These are phyloP conservation scores for Musa balbisiana DNA, from an alignment of 202 grass and related monocot genomes.

Conservation along the genomic window DNA sequence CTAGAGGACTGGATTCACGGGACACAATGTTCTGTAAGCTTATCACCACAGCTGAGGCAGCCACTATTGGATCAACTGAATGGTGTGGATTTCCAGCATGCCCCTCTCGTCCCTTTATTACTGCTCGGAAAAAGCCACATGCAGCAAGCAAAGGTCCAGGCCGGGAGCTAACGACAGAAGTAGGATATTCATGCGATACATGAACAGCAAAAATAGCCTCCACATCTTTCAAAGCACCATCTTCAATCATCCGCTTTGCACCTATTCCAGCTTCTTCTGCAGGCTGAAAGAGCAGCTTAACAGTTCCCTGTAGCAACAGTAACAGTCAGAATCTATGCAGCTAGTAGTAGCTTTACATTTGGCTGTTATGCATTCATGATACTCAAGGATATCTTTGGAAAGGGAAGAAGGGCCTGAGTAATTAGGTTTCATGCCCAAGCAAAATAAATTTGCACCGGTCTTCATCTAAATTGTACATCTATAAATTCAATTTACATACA, in stretches of 20 bases:
- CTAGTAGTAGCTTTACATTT: background rate
- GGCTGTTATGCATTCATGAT: background rate
- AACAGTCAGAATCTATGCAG: background rate
- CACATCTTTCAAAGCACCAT: slow-evolving; percentile 56
- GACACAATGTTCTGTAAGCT: slow-evolving; percentile 89
- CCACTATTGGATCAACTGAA: slow-evolving; percentile 83
- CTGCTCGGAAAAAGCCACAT: slow-evolving; percentile 80
- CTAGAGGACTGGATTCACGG: slow-evolving; percentile 85
- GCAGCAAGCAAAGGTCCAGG: slow-evolving; percentile 78
- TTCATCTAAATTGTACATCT: too few relatives aligned
- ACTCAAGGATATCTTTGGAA: background rate
- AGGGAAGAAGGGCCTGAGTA: too few relatives aligned
- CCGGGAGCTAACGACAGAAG: slow-evolving; percentile 60
- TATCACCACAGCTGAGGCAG: slow-evolving; percentile 87
- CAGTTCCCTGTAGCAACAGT: slow-evolving; percentile 47
- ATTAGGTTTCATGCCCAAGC: too few relatives aligned
- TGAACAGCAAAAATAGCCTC: slow-evolving; percentile 83
- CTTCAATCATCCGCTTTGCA: slow-evolving; percentile 82
- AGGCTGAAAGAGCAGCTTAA: slow-evolving; percentile 78
- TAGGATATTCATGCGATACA: slow-evolving; percentile 38
- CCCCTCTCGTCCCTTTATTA: slow-evolving; percentile 82
- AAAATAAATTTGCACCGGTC: too few relatives aligned
- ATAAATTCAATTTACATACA: too few relatives aligned
- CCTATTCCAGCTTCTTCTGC: slow-evolving; percentile 82
- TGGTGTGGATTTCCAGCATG: slow-evolving; percentile 95